Percentiles rank a stretch among this genome's conserved stretches.
phyloP scores from a whole-genome alignment of 2,329 filamentous ascomycete species.

The Ciborinia camelliae region DNA sequence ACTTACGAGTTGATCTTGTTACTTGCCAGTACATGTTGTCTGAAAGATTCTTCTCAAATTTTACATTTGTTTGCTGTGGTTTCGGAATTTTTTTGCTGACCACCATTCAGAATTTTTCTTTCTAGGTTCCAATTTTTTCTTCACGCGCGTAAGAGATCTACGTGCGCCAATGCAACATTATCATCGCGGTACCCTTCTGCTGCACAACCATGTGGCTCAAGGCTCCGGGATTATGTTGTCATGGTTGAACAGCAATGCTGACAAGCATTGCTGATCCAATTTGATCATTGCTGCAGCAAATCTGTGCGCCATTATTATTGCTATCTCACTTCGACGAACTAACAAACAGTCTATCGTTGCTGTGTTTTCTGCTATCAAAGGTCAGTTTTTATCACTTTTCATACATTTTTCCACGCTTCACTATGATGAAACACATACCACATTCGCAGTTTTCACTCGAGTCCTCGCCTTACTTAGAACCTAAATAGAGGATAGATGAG shows the following conservation, averaged over 20 bases:
- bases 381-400: conserved; percentile 22
- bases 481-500: conserved; percentile 64
- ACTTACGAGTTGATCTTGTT: conserved; percentile 63
- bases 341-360: neutral
- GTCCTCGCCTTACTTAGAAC: conserved; percentile 58
- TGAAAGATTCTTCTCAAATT: conserved; percentile 47
- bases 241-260: conserved; percentile 4
- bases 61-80: conserved; percentile 10
- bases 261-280: conserved; percentile 2
- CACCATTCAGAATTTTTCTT: conserved; percentile 25
- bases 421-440: conserved; percentile 72
- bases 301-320: neutral
- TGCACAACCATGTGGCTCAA: conserved; percentile 3
- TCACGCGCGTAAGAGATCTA: neutral
- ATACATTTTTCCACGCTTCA: conserved; percentile 26
- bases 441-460: conserved; percentile 91
- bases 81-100: conserved; percentile 25
- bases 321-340: neutral
- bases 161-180: conserved; percentile 3
- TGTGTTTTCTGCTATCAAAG: neutral
- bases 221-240: neutral
- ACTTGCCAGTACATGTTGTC: conserved; percentile 89
- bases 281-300: neutral
- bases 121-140: conserved; percentile 8
- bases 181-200: neutral